These are phyloP conservation scores for Lathyrus aphaca DNA, from an alignment of 306 rosid species.

Conservation along the genomic window DNA sequence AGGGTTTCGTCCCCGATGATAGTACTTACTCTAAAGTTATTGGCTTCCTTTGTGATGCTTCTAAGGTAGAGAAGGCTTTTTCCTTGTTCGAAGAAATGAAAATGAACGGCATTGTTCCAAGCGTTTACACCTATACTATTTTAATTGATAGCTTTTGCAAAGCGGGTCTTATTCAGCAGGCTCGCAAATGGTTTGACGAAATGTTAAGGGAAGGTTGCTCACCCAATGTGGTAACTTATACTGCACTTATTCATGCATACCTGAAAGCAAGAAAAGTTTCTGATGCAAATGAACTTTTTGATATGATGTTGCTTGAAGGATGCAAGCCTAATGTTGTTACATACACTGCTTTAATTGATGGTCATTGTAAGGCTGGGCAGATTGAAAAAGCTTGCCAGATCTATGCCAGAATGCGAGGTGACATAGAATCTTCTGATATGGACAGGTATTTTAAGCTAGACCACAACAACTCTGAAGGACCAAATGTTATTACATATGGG, in stretches of 20 bases:
- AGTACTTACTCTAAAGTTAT: slow-evolving; percentile 84
- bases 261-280: slow-evolving; percentile 71
- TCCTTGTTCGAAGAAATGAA: slow-evolving; percentile 77
- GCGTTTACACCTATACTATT: slow-evolving; percentile 78
- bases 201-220: slow-evolving; percentile 72
- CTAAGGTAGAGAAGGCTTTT: slow-evolving; percentile 82
- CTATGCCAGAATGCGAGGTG: slow-evolving; percentile 75
- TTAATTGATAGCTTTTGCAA: slow-evolving; percentile 84
- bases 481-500: slow-evolving; percentile 76
- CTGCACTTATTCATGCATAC: slow-evolving; percentile 82
- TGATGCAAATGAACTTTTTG: slow-evolving; percentile 72
- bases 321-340: slow-evolving; percentile 81
- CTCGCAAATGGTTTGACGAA: slow-evolving; percentile 77
- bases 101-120: slow-evolving; percentile 70
- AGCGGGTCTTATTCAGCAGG: slow-evolving; percentile 79
- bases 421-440: slow-evolving; percentile 54
- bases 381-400: slow-evolving; percentile 78
- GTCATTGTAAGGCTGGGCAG: slow-evolving; percentile 79
- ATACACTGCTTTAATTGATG: slow-evolving; percentile 84
- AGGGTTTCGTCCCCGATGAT: slow-evolving; percentile 77
- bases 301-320: slow-evolving; percentile 68
- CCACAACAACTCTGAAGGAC: slow-evolving; percentile 44
- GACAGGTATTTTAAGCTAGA: slow-evolving; percentile 69
- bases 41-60: slow-evolving; percentile 69
- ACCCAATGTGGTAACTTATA: slow-evolving; percentile 86